These are phyloP conservation scores for Daldinia sp. DNA, from an alignment of 2,329 filamentous ascomycete genomes.

Conservation along the genomic window DNA sequence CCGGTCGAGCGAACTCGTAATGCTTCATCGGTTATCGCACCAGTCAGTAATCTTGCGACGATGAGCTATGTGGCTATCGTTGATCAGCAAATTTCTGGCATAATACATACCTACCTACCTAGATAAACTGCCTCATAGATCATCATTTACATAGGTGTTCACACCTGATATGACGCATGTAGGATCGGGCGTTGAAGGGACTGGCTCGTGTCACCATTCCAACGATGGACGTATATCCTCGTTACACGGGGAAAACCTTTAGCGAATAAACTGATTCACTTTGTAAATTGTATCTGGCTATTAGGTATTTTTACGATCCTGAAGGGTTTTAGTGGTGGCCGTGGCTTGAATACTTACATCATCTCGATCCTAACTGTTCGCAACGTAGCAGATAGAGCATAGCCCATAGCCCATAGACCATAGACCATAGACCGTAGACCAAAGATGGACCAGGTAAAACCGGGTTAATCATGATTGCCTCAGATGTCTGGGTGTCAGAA, in stretches of 20 bases:
- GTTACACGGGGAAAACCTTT: constrained; percentile 17
- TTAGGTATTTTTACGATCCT: not conserved
- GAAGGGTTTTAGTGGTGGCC: constrained; percentile 5
- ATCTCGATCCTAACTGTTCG: constrained; percentile 17
- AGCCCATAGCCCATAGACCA: too few species aligned
- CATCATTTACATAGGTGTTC: constrained; percentile 16
- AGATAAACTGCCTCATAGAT: constrained; percentile 14
- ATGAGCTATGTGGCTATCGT: constrained; percentile 2
- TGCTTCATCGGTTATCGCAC: constrained; percentile 14
- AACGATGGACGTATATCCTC: constrained; percentile 24
- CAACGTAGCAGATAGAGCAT: too few species aligned
- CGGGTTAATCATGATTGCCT: constrained; percentile 10
- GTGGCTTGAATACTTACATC: constrained; percentile 25
- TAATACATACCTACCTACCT: too few species aligned
- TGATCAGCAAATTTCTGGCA: not conserved
- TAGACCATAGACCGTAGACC: too few species aligned
- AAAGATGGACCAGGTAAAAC: too few species aligned
- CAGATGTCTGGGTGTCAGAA: constrained; percentile 14
- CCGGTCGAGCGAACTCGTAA: not conserved
- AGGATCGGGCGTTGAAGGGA: constrained; percentile 24
- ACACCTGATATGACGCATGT: constrained; percentile 28
- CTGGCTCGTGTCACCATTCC: constrained; percentile 35
- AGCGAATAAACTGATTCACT: constrained; percentile 12
- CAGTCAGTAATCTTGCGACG: not conserved
- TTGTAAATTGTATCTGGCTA: constrained; percentile 13